Conservation (phyloP, 169 alveolate species). For the Plasmodium malariae region DNA sequence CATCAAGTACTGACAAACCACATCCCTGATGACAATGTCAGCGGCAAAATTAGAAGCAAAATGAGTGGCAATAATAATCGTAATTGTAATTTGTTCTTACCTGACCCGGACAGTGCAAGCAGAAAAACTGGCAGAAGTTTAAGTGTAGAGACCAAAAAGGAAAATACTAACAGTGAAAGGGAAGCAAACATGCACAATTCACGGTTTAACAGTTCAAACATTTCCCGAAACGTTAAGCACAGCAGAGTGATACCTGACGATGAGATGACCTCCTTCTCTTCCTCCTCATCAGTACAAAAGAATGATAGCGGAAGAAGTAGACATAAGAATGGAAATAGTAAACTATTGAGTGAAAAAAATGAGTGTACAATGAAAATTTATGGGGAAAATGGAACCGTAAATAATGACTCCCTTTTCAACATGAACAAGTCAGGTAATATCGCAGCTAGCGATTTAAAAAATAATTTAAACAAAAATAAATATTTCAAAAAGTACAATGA, state of each 20-base stretch:
- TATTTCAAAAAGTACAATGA: slow-evolving; percentile 23
- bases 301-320: not conserved
- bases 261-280: not conserved
- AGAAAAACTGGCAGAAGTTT: slow-evolving; percentile 30
- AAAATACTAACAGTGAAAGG: not conserved
- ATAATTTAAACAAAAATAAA: slow-evolving; percentile 6
- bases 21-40: not conserved
- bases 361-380: not conserved
- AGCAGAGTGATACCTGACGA: not conserved
- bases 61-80: not conserved
- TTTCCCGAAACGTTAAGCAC: not conserved
- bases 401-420: not conserved
- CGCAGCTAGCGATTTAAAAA: not conserved
- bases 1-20: not conserved
- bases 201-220: slow-evolving; percentile 55
- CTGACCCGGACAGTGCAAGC: not conserved
- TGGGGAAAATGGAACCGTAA: not conserved
- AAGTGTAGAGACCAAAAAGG: slow-evolving; percentile 43
- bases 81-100: not conserved
- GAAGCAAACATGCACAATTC: not conserved
- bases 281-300: not conserved
- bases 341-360: not conserved
- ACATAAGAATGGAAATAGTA: not conserved
- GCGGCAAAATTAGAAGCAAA: not conserved
- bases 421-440: not conserved